Evolutionary conservation across 768 basidiomycete genomes (phyloP), one percentile per base, ranked within the genome.

Genomic region (Tulasnella sp.): DNA sequence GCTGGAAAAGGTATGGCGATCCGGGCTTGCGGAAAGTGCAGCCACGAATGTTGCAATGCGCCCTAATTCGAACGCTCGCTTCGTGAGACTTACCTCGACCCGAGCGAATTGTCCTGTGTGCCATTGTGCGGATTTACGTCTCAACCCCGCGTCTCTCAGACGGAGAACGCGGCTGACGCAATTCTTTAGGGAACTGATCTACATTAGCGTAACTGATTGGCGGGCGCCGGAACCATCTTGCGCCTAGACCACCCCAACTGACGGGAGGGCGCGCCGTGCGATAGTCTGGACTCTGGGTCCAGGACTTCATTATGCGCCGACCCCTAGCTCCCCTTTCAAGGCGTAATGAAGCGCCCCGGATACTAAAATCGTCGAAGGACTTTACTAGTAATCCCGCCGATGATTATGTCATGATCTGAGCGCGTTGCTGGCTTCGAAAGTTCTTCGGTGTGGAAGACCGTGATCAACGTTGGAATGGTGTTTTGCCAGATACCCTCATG

Each of bases 101-200:
- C 10, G 57, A 26, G 57, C 57, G 16, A 26, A 9, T 67, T 67
- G 61, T 67, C 61, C 61, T 32, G 1, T 10, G 2, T 35, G 61
- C 61, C 32, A 35, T 67, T 67, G 26, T 67, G 61, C 61, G 10
- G 61, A 67, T 67, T 67, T 67, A 67, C 61, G 61, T 67, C 61
- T 15, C 29, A 67, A 67, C 61, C 61, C 61, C 61, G 61, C 61
- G 61, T 67, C 61, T 26, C 61, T 67, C 61, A 67, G 16, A 16
- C 32, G 23, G 61, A 67, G 61, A 67, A 67, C 61, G 61, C 32
- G 29, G 13, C 16, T 67, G 32, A 26, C 15, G 61, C 61, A 35
- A 35, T 67, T 35, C 16, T 26, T 35, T 29, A 67, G 61, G 61
- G 61, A 67, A 26, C 16, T 67, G 61, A 67, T 67, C 61, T 67